Conservation (phyloP, 2,329 filamentous ascomycete genomes). For the Aspergillus pseudoviridinutans region DNA sequence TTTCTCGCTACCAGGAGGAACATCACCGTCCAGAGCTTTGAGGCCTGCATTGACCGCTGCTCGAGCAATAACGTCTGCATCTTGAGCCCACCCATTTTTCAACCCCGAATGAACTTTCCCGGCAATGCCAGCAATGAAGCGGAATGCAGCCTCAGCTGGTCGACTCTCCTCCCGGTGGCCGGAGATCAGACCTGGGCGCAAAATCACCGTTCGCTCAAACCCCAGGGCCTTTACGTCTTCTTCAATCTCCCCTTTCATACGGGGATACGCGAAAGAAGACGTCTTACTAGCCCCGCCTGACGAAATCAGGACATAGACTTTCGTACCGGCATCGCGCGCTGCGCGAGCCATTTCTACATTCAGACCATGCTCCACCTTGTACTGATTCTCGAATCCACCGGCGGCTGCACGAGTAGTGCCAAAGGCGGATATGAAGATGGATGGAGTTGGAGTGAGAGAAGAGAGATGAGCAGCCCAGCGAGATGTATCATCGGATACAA, state of each 20-base stretch:
- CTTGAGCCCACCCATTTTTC: conserved; percentile 68
- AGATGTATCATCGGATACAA: conserved; percentile 63
- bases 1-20: conserved; percentile 37
- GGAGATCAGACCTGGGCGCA: conserved; percentile 70
- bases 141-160: conserved; percentile 54
- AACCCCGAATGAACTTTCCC: conserved; percentile 51
- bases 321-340: conserved; percentile 67
- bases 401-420: conserved; percentile 75
- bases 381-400: conserved; percentile 73
- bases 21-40: conserved; percentile 39
- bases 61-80: conserved; percentile 64
- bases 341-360: conserved; percentile 74
- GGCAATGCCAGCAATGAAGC: conserved; percentile 53
- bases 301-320: conserved; percentile 75
- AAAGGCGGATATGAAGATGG: conserved; percentile 70
- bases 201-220: conserved; percentile 74
- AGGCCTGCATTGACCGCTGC: conserved; percentile 35
- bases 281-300: conserved; percentile 50
- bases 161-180: conserved; percentile 64
- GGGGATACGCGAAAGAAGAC: conserved; percentile 52
- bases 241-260: conserved; percentile 87
- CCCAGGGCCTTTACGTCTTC: conserved; percentile 66
- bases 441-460: conserved; percentile 52
- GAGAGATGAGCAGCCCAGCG: conserved; percentile 64
- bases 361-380: conserved; percentile 82